Percentiles rank a stretch among this genome's conserved stretches.
These are phyloP conservation scores for Nyctanthes arbortristis DNA, from an alignment of 257 asterid species.

Conservation along the genomic window DNA sequence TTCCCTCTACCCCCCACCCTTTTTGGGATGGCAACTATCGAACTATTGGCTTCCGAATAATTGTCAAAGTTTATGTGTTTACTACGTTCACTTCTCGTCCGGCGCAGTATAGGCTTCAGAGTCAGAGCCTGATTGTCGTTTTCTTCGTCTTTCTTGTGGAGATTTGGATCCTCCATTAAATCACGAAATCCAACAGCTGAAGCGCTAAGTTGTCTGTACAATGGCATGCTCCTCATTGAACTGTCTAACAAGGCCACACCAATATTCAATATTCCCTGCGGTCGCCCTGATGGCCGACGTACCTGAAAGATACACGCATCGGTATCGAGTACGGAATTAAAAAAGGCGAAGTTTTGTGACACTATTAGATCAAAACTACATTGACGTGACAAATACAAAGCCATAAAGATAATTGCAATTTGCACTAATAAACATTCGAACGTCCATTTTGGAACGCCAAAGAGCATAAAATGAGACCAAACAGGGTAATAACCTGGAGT, in stretches of 20 bases:
- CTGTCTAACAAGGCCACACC: constrained; percentile 48
- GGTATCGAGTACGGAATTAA: no score
- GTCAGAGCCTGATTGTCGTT: neutral
- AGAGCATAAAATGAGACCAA: no score
- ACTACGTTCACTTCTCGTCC: constrained; percentile 71
- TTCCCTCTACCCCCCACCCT: constrained; percentile 33
- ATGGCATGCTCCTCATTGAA: constrained; percentile 43
- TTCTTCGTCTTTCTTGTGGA: neutral
- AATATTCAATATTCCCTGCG: constrained; percentile 44
- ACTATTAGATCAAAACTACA: neutral
- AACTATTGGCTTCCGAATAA: constrained; percentile 32
- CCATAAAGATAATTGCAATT: neutral
- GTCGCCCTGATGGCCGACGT: constrained; percentile 48
- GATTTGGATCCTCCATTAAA: constrained; percentile 43
- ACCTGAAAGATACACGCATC: constrained; percentile 13
- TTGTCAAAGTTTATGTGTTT: constrained; percentile 44
- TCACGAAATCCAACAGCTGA: constrained; percentile 58
- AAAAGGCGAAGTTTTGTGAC: no score
- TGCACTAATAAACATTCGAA: no score
- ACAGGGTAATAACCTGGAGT: constrained; percentile 71
- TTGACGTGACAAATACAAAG: neutral
- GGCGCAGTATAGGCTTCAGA: constrained; percentile 51
- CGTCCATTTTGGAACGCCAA: neutral
- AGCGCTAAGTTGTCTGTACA: constrained; percentile 15
- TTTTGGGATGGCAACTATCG: constrained; percentile 36